Evolutionary conservation across 1,284 basidiomycete species (phyloP), one percentile per base, ranked within the genome.

Genomic region (Athelia sp.): DNA sequence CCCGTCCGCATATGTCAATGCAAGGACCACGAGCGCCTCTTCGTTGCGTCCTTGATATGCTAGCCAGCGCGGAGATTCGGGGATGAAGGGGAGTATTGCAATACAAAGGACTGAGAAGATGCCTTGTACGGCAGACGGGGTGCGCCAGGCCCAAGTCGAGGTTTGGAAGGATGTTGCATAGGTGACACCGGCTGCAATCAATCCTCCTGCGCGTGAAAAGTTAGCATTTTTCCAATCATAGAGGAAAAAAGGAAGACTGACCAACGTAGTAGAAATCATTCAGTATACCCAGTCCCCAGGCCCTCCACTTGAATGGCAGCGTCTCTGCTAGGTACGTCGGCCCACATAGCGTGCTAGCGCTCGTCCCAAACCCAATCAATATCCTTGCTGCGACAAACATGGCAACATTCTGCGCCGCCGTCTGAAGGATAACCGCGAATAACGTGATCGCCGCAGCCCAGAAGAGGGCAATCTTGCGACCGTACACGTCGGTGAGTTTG

Each of bases 141-240:
- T 57, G 43, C 67, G 60, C 68, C 68, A 70, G 6, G 61, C 58
- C 57, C 58, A 59, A 3, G 58, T 59, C 2, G 56, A 56, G 1
- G 45, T 2, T 52, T 54, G 53, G 36, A 55, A 57, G 4, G 56
- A 59, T 2, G 58, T 59, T 13, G 52, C 52, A 36, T 54, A 59
- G 4, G 56, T 57, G 6, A 52, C 49, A 24, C 53, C 51, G 1
- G 53, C 53, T 22, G 53, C 53, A 40, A 58, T 50, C 23, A 53
- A 40, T n/a, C 49, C 52, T 21, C 52, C 52, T 14, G 22, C 29
- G 43, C 43, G 48, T 35, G 13, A 23, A 19, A 21, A 29, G 9
- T 42, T 38, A 21, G 26, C 36, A 24, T 9, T 21, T 24, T 34
- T 2, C 24, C 11, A 11, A 3, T 17, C 19, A 26, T 10, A 2